Evolutionary conservation across 441 rosid species (phyloP).

Genomic region (Lepidium campestre): DNA sequence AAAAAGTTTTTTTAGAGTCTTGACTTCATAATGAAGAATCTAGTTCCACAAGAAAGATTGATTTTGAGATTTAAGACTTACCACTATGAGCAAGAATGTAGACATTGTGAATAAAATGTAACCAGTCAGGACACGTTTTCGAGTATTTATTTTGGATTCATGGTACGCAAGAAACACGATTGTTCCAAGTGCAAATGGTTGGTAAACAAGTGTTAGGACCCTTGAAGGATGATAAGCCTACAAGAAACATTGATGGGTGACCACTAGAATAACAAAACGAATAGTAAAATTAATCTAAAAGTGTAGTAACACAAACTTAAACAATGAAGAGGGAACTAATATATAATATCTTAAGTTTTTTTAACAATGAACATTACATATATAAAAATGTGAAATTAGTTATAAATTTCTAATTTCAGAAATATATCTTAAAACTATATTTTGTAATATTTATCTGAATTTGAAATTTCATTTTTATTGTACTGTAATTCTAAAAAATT

Average conservation of each 20-base stretch:
- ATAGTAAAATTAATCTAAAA: no score
- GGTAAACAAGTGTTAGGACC: slow-evolving; percentile 67
- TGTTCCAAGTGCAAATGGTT: slow-evolving; percentile 63
- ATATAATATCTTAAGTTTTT: no score
- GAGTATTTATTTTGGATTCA: slow-evolving; percentile 32
- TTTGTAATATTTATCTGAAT: no score
- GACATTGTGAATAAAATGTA: slow-evolving; percentile 48
- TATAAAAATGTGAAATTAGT: no score
- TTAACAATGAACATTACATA: no score
- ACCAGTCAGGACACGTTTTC: slow-evolving; percentile 49
- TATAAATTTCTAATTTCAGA: no score
- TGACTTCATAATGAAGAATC: background rate
- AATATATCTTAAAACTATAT: no score
- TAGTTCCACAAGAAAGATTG: background rate
- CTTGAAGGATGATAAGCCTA: slow-evolving; percentile 79
- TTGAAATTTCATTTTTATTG: no score
- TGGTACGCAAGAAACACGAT: slow-evolving; percentile 42
- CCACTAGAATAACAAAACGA: background rate
- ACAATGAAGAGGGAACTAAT: no score
- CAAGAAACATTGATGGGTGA: background rate
- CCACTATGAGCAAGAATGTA: slow-evolving; percentile 58
- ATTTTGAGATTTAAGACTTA: slow-evolving; percentile 24
- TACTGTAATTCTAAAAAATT: no score
- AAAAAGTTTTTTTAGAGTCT: background rate
- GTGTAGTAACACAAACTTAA: no score